Conservation (phyloP, 192 early-diverging fungal genomes). For the Backusella tuberculispora region DNA sequence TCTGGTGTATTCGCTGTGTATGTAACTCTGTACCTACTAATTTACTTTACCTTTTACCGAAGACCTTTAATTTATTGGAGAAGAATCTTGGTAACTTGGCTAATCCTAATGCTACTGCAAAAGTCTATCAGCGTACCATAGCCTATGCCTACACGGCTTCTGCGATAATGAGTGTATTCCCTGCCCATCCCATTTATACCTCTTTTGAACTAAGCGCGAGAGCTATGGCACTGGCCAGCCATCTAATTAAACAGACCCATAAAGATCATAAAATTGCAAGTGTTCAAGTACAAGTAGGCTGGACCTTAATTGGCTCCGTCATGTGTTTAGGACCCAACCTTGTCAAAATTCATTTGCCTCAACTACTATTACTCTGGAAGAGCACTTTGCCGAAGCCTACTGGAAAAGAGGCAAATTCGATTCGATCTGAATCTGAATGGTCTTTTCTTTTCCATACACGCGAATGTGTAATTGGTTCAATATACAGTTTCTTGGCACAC, state of each 20-base stretch:
- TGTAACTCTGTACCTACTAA: constrained; percentile 66
- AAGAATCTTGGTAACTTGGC: constrained; percentile 66
- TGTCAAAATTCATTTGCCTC: constrained; percentile 76
- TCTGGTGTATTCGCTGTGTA: constrained; percentile 73
- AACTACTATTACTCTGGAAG: constrained; percentile 82
- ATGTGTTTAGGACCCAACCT: constrained; percentile 84
- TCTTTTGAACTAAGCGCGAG: constrained; percentile 82
- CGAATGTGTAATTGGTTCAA: constrained; percentile 70
- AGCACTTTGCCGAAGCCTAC: constrained; percentile 72
- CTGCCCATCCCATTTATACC: constrained; percentile 63
- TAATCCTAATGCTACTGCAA: constrained; percentile 49
- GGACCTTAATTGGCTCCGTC: constrained; percentile 76
- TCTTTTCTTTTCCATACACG: constrained; percentile 56
- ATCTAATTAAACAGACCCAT: constrained; percentile 68
- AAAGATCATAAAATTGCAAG: constrained; percentile 64
- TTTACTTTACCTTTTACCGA: constrained; percentile 63
- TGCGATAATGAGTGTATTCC: constrained; percentile 71
- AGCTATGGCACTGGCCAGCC: constrained; percentile 75
- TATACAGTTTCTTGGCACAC: constrained; percentile 73
- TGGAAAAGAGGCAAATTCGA: constrained; percentile 64
- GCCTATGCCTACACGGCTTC: constrained; percentile 69
- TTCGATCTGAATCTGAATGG: constrained; percentile 67
- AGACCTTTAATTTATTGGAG: constrained; percentile 70
- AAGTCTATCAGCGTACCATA: constrained; percentile 54
- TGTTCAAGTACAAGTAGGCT: constrained; percentile 73